Base-by-base conservation (phyloP, 495 filamentous ascomycete genomes). In the Apodospora peruviana region DNA sequence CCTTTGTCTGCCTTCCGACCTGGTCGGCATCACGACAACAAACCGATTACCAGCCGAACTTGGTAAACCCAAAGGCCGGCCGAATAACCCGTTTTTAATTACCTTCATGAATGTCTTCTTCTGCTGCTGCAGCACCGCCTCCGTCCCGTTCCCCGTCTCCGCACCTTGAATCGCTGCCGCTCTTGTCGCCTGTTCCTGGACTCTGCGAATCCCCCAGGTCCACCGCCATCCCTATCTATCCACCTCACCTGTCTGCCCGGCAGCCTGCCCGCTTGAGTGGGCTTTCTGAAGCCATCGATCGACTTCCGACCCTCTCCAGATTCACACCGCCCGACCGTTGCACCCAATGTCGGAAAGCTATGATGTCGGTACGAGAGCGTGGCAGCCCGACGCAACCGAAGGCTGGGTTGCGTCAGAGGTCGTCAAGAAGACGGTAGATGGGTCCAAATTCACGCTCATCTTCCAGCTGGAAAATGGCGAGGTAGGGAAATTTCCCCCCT, bases 331-430 rank as follows among this genome's bases (percentile, higher is more conserved):
- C 46, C 47, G 20, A 21, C 19, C 53, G 56, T 45, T 57, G 53
- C 55, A 56, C 47, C 57, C 61, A 66, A 96, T 97, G 94, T 89
- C 90, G 75, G 88, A 96, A 73, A 89, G 77, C 61, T 99, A 95
- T 70, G 93, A 97, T 82, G 84, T 96, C 58, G 94, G 91, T 55
- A 97, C 93, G 56, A 81, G 87, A 79, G 94, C 90, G 67, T 99
- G 93, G 93, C 91, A 97, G 79, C 89, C 94, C 52, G 93, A 99
- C 74, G 70, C 80, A 56, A 85, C 84, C 41, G 93, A 99, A 69
- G 93, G 93, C 67, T 99, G 93, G 93, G 77, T 97, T 69, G 87
- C 90, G 56, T 96, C 94, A 24, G 90, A 96, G 76, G 88, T 99
- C 54, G 76, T 86, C 67, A 86, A 90, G 65, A 97, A 91, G 77